Conservation (phyloP, 768 basidiomycete species). For the Tulasnella calospora region DNA sequence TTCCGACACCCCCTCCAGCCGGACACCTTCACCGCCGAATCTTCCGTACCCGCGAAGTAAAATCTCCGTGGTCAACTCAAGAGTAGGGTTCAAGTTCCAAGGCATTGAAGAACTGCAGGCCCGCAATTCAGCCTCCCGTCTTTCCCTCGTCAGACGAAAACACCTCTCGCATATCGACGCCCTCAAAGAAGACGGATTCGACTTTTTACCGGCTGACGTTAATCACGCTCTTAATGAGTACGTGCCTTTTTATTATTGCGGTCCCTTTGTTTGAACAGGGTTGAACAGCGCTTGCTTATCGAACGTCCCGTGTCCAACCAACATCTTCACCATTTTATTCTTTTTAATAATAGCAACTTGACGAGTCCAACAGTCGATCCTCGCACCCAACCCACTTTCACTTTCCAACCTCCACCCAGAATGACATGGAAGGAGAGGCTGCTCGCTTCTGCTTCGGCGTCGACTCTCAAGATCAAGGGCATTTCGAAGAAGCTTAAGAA, state of each 20-base stretch:
- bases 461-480: slow-evolving; percentile 17
- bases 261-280: not conserved
- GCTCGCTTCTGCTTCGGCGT: slow-evolving; percentile 18
- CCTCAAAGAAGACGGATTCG: not conserved
- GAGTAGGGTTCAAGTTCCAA: slow-evolving; percentile 9
- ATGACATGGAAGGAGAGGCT: slow-evolving; percentile 18
- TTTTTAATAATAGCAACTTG: not conserved
- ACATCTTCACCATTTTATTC: not conserved
- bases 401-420: not conserved
- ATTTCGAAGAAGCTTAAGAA: slow-evolving; percentile 19
- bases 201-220: not conserved
- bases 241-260: not conserved
- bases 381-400: not conserved
- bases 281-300: slow-evolving; percentile 1
- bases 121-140: not conserved
- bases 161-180: not conserved
- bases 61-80: not conserved
- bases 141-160: not conserved
- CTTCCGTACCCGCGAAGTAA: not conserved
- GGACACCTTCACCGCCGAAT: not conserved
- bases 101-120: not conserved
- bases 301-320: not conserved
- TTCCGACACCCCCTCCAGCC: slow-evolving; percentile 1
- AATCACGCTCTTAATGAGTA: not conserved
- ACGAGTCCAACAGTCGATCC: not conserved